Conservation (phyloP, 2,329 filamentous ascomycete genomes). For the Zymoseptoria brevis region DNA sequence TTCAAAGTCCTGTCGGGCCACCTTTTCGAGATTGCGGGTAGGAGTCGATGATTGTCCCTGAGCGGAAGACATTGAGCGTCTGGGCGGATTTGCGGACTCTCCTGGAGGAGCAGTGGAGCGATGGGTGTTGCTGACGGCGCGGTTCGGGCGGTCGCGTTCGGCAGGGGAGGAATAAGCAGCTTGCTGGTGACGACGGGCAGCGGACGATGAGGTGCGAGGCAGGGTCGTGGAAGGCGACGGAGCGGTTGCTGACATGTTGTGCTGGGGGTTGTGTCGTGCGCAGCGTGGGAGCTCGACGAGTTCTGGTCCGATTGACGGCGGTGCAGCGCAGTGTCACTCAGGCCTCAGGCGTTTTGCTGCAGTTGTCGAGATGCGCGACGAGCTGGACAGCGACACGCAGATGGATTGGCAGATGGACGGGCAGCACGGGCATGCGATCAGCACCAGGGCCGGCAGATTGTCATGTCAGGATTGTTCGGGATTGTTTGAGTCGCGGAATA, state of each 20-base stretch:
- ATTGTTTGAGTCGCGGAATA: not conserved
- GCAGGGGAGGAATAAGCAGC: conserved; percentile 39
- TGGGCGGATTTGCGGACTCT: conserved; percentile 23
- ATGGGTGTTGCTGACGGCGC: conserved; percentile 28
- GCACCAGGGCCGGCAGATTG: not conserved
- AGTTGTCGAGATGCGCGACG: not conserved
- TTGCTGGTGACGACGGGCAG: conserved; percentile 35
- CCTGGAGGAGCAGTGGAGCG: conserved; percentile 22
- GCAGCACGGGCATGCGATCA: not conserved
- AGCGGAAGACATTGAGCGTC: conserved; percentile 31
- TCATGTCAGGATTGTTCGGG: not conserved
- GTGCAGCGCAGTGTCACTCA: not conserved
- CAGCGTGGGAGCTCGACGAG: not conserved
- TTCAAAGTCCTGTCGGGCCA: conserved; percentile 65
- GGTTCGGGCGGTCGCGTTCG: conserved; percentile 40
- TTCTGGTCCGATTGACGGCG: not conserved
- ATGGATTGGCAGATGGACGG: not conserved
- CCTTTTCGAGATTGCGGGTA: conserved; percentile 44
- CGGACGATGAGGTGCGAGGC: conserved; percentile 44
- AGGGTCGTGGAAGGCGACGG: conserved; percentile 41
- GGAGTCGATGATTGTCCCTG: conserved; percentile 33
- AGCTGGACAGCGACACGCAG: not conserved
- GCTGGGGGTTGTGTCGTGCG: not conserved
- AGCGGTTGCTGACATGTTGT: conserved; percentile 10
- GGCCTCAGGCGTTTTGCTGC: not conserved